Evolutionary conservation across 495 filamentous ascomycete genomes (phyloP).

Genomic region (Aspergillus carlsbadensis): DNA sequence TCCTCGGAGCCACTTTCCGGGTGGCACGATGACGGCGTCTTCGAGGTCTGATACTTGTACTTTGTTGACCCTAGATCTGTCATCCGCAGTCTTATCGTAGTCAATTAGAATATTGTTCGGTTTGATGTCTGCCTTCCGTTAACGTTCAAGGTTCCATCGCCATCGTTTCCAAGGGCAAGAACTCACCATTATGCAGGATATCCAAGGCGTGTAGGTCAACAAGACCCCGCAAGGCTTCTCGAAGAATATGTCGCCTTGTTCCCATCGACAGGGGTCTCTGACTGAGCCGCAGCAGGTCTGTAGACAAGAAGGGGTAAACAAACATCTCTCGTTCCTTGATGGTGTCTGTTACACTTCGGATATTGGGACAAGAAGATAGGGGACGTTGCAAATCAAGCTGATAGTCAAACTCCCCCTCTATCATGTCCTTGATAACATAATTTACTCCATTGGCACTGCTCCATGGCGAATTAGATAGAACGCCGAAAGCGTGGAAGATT

Average conservation of each 20-base stretch:
- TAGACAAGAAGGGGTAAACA: constrained; percentile 44
- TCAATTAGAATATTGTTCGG: constrained; percentile 18
- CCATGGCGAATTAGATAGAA: neutral
- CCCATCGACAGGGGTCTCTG: constrained; percentile 31
- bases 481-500: neutral
- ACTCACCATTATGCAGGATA: constrained; percentile 43
- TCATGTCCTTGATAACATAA: constrained; percentile 40
- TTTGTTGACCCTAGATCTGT: neutral
- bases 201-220: constrained; percentile 42
- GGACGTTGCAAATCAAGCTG: constrained; percentile 32
- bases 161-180: neutral
- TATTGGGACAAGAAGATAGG: constrained; percentile 27
- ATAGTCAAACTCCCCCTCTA: constrained; percentile 39
- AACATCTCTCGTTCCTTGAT: constrained; percentile 42
- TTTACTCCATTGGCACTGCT: constrained; percentile 33
- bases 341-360: constrained; percentile 31
- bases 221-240: constrained; percentile 41
- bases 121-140: constrained; percentile 26
- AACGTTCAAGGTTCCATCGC: no score
- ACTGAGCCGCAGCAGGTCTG: constrained; percentile 41
- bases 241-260: constrained; percentile 38
- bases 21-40: constrained; percentile 42
- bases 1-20: constrained; percentile 28
- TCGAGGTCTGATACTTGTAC: constrained; percentile 34
- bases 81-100: neutral